These are phyloP conservation scores for Hymenoscyphus fructigenus DNA, from an alignment of 2,329 filamentous ascomycete species.

Conservation along the genomic window DNA sequence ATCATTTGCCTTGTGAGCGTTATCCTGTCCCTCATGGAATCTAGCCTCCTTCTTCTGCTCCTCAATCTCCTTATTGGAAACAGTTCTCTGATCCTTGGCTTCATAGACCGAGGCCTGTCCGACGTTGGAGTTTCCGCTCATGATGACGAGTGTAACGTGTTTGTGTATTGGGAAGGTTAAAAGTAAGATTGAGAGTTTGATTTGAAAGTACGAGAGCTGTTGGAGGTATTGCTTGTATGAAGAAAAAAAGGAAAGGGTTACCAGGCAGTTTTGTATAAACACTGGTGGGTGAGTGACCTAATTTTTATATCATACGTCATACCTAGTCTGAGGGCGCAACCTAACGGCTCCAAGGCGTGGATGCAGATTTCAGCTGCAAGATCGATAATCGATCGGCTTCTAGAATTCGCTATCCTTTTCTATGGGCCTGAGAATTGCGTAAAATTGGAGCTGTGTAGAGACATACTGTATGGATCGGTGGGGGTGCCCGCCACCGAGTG, in stretches of 20 bases:
- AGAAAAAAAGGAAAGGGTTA: neutral
- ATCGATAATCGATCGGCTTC: no score
- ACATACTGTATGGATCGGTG: no score
- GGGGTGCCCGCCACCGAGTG: no score
- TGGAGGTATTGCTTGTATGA: no score
- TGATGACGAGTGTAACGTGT: neutral
- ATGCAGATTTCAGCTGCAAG: neutral
- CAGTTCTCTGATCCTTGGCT: conserved; percentile 72
- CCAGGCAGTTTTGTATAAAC: neutral
- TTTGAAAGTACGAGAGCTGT: no score
- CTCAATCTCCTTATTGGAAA: conserved; percentile 49
- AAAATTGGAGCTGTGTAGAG: no score
- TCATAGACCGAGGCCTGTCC: conserved; percentile 68
- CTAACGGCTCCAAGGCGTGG: neutral
- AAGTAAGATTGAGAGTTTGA: neutral
- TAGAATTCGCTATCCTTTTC: no score
- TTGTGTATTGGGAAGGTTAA: neutral
- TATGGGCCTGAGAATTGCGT: no score
- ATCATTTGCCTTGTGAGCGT: conserved; percentile 68
- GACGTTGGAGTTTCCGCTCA: conserved; percentile 45
- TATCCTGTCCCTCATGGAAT: conserved; percentile 70
- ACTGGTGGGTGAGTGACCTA: neutral
- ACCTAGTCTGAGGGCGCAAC: no score
- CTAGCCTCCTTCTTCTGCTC: conserved; percentile 52
- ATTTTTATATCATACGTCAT: conserved; percentile 1